Evolutionary conservation across 192 early-diverging fungal species (phyloP).

Genomic region (Coemansia guatemalensis): DNA sequence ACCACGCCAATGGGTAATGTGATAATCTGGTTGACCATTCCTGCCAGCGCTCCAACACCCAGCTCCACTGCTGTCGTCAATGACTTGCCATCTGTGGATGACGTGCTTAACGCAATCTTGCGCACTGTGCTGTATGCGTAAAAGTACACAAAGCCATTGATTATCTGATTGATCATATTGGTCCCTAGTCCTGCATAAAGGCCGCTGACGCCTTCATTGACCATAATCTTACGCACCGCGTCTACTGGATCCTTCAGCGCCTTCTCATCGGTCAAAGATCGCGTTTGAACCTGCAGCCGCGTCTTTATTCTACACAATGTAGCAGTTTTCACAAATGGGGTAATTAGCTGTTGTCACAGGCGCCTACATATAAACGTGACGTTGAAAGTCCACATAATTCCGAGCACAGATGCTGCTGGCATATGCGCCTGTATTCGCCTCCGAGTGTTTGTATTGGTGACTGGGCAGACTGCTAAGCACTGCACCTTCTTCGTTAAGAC

Average conservation of each 20-base stretch:
- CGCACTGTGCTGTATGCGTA: constrained; percentile 80
- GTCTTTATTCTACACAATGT: constrained; percentile 72
- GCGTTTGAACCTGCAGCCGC: constrained; percentile 91
- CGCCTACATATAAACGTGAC: neutral
- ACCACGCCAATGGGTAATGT: constrained; percentile 94
- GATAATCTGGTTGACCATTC: constrained; percentile 81
- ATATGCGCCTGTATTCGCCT: neutral
- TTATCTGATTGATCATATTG: constrained; percentile 75
- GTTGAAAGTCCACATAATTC: neutral
- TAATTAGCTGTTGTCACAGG: constrained; percentile 1
- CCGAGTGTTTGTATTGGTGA: no score
- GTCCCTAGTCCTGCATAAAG: constrained; percentile 87
- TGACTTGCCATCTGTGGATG: constrained; percentile 40
- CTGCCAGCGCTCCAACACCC: constrained; percentile 84
- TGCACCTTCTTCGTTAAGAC: no score
- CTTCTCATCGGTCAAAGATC: constrained; percentile 30
- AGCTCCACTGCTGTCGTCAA: constrained; percentile 88
- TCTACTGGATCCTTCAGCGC: constrained; percentile 68
- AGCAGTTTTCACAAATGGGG: neutral
- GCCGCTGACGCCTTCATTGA: constrained; percentile 79
- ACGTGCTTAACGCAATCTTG: constrained; percentile 35
- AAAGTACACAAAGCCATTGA: constrained; percentile 84
- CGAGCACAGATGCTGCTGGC: neutral
- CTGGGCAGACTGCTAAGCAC: no score
- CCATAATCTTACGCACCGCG: constrained; percentile 81